Percentiles rank a stretch among this genome's conserved stretches.
These are phyloP conservation scores for Cladosporium oxysporum DNA, from an alignment of 2,329 filamentous ascomycete species.

Conservation along the genomic window DNA sequence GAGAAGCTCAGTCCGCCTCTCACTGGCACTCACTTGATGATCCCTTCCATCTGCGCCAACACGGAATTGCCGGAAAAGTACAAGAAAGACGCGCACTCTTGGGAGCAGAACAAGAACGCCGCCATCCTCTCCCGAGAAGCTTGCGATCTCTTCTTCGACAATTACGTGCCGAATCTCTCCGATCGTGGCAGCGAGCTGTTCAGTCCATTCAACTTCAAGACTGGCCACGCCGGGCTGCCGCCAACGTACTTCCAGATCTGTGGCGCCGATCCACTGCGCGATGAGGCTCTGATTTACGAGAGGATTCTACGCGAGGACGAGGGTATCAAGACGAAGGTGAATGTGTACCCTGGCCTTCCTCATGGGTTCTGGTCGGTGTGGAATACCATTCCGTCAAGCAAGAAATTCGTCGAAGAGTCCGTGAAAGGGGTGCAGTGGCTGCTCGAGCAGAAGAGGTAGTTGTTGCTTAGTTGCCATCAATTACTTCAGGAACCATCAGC, in stretches of 20 bases:
- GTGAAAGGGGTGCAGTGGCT: slow-evolving; percentile 35
- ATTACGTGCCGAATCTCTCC: slow-evolving; percentile 8
- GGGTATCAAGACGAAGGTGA: slow-evolving; percentile 44
- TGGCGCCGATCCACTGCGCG: slow-evolving; percentile 51
- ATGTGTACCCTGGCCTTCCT: slow-evolving; percentile 46
- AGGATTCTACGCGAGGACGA: slow-evolving; percentile 42
- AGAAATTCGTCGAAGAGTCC: slow-evolving; percentile 35
- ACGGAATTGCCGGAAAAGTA: slow-evolving; percentile 45
- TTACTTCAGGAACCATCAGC: not conserved
- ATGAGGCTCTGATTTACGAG: slow-evolving; percentile 53
- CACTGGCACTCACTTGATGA: slow-evolving; percentile 51
- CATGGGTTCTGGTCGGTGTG: slow-evolving; percentile 45
- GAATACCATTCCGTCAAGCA: slow-evolving; percentile 29
- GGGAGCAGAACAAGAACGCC: slow-evolving; percentile 45
- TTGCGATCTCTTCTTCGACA: slow-evolving; percentile 25
- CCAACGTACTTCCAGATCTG: slow-evolving; percentile 52
- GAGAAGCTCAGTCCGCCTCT: slow-evolving; percentile 44
- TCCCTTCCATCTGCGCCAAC: slow-evolving; percentile 47
- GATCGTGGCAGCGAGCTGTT: slow-evolving; percentile 22
- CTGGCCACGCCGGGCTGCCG: slow-evolving; percentile 43
- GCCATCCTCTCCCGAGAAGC: slow-evolving; percentile 33
- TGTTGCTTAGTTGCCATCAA: not conserved
- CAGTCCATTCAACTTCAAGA: slow-evolving; percentile 33
- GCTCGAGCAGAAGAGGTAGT: slow-evolving; percentile 26
- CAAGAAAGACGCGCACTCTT: slow-evolving; percentile 40